Conservation (phyloP, 257 asterid genomes). For the Nemophila menziesii region DNA sequence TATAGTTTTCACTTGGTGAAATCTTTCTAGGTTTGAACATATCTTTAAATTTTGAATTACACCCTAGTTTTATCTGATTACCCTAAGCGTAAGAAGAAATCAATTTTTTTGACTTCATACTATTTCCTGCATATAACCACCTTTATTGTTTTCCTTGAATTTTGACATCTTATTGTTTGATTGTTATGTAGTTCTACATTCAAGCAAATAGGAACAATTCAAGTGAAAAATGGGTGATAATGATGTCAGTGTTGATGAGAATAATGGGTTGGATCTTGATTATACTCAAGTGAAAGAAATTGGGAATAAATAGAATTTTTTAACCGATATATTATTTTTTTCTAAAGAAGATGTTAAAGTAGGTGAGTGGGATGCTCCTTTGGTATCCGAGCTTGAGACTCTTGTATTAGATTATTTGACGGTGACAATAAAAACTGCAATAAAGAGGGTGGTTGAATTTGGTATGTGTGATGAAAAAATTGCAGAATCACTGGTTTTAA, state of each 20-base stretch:
- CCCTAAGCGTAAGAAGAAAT: background rate
- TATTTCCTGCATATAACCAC: too few species aligned
- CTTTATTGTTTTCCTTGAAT: background rate
- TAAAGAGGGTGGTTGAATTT: slow-evolving; percentile 38
- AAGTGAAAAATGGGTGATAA: slow-evolving; percentile 27
- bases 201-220: background rate
- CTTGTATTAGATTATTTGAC: slow-evolving; percentile 31
- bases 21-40: background rate
- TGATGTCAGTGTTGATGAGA: slow-evolving; percentile 15
- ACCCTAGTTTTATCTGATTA: background rate
- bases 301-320: slow-evolving; percentile 53
- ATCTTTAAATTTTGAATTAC: background rate
- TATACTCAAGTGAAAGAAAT: slow-evolving; percentile 29
- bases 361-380: slow-evolving; percentile 55
- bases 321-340: slow-evolving; percentile 10
- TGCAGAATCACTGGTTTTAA: slow-evolving; percentile 59
- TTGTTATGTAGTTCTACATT: slow-evolving; percentile 3
- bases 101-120: too few species aligned
- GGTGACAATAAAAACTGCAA: slow-evolving; percentile 32
- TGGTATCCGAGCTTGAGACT: slow-evolving; percentile 40
- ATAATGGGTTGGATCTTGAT: slow-evolving; percentile 16
- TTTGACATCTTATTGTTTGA: background rate
- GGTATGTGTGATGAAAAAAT: slow-evolving; percentile 47
- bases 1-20: background rate
- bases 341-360: slow-evolving; percentile 22